Conservation (phyloP, 768 basidiomycete genomes). For the Amanita rubescens region DNA sequence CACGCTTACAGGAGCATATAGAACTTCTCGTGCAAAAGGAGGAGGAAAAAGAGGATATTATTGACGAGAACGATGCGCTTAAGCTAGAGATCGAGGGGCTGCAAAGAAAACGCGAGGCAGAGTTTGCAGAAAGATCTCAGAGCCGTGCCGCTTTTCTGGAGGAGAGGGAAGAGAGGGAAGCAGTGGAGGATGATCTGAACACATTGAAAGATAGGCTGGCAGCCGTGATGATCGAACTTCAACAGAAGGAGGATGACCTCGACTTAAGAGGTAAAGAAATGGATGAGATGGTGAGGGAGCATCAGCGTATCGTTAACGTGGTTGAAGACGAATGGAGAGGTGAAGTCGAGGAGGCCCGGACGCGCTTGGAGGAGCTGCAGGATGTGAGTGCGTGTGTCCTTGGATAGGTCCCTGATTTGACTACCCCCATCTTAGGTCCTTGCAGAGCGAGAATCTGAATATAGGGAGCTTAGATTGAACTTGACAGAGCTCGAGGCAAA, state of each 20-base stretch:
- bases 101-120: slow-evolving; percentile 52
- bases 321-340: slow-evolving; percentile 85
- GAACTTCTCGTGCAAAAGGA: slow-evolving; percentile 48
- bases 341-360: slow-evolving; percentile 75
- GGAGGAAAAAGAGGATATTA: slow-evolving; percentile 67
- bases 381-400: slow-evolving; percentile 40
- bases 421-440: slow-evolving; percentile 41
- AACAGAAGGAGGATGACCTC: slow-evolving; percentile 82
- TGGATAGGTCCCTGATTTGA: slow-evolving; percentile 6
- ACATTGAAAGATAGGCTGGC: slow-evolving; percentile 70
- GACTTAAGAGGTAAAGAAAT: slow-evolving; percentile 74
- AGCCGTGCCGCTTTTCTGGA: slow-evolving; percentile 66
- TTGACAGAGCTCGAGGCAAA: slow-evolving; percentile 71
- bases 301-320: slow-evolving; percentile 60
- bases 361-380: slow-evolving; percentile 71
- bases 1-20: slow-evolving; percentile 48
- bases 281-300: slow-evolving; percentile 69
- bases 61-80: slow-evolving; percentile 57
- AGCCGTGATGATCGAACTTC: slow-evolving; percentile 73
- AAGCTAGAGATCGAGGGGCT: slow-evolving; percentile 61
- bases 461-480: slow-evolving; percentile 63
- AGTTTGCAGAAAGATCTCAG: slow-evolving; percentile 62
- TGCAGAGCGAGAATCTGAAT: slow-evolving; percentile 74
- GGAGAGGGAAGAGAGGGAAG: slow-evolving; percentile 67
- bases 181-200: slow-evolving; percentile 73